phyloP scores from a whole-genome alignment of 352 stramenopile genomes.

The Phytophthora citricola region DNA sequence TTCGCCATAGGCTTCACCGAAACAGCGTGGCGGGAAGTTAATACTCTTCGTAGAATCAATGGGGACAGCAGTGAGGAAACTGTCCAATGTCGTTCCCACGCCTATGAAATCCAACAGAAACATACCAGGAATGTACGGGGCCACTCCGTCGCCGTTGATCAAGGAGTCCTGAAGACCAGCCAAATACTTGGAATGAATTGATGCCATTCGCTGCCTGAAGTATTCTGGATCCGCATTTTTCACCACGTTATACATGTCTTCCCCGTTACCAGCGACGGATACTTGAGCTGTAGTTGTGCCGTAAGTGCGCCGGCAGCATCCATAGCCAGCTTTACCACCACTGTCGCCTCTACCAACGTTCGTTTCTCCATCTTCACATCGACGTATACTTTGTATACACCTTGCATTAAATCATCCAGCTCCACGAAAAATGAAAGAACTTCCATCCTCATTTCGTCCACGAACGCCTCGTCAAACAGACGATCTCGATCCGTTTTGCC shows the following conservation, averaged over 20 bases:
- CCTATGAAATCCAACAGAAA: constrained; percentile 28
- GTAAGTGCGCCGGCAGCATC: constrained; percentile 15
- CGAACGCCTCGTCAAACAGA: constrained; percentile 33
- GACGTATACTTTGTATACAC: constrained; percentile 24
- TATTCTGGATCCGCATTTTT: constrained; percentile 3
- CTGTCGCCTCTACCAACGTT: constrained; percentile 40
- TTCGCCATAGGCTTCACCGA: constrained; percentile 28
- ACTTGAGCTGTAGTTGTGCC: constrained; percentile 29
- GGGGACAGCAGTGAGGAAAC: constrained; percentile 31
- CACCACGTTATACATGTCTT: not conserved
- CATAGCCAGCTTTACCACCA: constrained; percentile 36
- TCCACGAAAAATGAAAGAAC: constrained; percentile 35
- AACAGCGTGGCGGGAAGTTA: constrained; percentile 22
- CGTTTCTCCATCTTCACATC: constrained; percentile 37
- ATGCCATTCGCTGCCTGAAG: constrained; percentile 3
- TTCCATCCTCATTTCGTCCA: constrained; percentile 32
- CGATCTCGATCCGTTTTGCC: constrained; percentile 1
- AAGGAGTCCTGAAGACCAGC: not conserved
- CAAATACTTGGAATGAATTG: constrained; percentile 10
- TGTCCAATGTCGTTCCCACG: constrained; percentile 20
- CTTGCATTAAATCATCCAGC: constrained; percentile 26
- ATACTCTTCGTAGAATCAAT: constrained; percentile 1
- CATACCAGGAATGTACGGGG: constrained; percentile 25
- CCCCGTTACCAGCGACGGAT: constrained; percentile 18
- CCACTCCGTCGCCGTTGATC: constrained; percentile 5